Base-by-base conservation (phyloP, 208 protist species). In the Leishmania arabica region DNA sequence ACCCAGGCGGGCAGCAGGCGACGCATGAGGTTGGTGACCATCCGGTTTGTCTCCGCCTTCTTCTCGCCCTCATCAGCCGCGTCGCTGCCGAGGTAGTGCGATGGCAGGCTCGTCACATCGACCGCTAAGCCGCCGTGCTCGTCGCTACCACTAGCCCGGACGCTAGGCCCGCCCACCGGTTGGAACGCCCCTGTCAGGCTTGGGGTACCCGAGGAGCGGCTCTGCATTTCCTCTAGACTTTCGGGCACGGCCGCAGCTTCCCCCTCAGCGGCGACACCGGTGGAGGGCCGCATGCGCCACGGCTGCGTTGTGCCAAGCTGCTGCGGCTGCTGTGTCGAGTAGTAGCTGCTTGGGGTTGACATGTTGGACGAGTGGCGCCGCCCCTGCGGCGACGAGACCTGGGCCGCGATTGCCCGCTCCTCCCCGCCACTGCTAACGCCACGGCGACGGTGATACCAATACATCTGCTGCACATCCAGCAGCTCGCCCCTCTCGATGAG, bases 1-100 rank as follows among this genome's bases (percentile, higher is more conserved):
- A 94, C 90, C 91, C 92, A 96, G 21, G 80, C 37, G 19, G 92
- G 92, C 76, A 94, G 83, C 64, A 93, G 60, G 3, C 90, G 88
- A 31, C 70, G 80, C 88, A 91, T 93, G 15, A 93, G 73, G 1
- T 87, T 62, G 79, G 56, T 53, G 3, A 89, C 83, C 75, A 87
- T 60, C 9, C 66, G 72, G 54, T 88, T 80, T 45, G 77, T 80
- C 58, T 65, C 75, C 7, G 74, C 68, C 65, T 53, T 75, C 24
- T 83, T 34, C 37, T 62, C 42, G 24, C 75, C 69, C 60, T 82
- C 84, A 40, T 74, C 71, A 51, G 47, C 82, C 3, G 77, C 37
- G 71, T 58, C 78, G 74, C 68, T 69, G 21, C 64, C 34, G n/a
- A 84, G 17, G 3, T 78, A 42, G 47, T 73, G 56, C 8, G 68